A percentile compares a stretch with the other conserved stretches of the same genome.
phyloP scores from a whole-genome alignment of 768 basidiomycete genomes.

The Termitomyces titanicus region DNA sequence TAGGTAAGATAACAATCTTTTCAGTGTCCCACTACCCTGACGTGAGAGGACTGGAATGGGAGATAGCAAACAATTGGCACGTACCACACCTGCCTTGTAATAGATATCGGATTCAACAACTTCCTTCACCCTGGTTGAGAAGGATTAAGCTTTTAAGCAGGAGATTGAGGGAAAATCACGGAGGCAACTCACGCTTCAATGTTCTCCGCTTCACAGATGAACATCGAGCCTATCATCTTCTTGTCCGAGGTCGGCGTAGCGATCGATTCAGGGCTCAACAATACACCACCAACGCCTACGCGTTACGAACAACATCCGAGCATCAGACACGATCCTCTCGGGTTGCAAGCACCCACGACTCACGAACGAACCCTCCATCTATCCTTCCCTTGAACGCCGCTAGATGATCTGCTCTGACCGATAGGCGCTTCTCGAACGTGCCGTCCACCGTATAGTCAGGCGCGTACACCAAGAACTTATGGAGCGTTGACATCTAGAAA shows the following conservation, averaged over 20 bases:
- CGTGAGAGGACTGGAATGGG: neutral
- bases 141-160: neutral
- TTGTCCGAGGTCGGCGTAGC: slow-evolving; percentile 39
- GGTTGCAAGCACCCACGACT: slow-evolving; percentile 18
- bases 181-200: slow-evolving; percentile 38
- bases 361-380: slow-evolving; percentile 47
- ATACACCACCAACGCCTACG: slow-evolving; percentile 55
- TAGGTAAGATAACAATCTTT: slow-evolving; percentile 46
- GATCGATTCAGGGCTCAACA: slow-evolving; percentile 58
- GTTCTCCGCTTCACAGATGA: slow-evolving; percentile 51
- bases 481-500: slow-evolving; percentile 8
- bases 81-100: slow-evolving; percentile 38
- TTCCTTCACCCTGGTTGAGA: slow-evolving; percentile 30
- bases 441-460: slow-evolving; percentile 63
- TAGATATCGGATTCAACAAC: slow-evolving; percentile 39
- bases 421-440: slow-evolving; percentile 51
- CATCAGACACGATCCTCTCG: neutral
- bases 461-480: slow-evolving; percentile 56
- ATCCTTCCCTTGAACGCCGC: slow-evolving; percentile 38
- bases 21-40: slow-evolving; percentile 52
- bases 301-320: neutral
- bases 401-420: slow-evolving; percentile 52
- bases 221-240: slow-evolving; percentile 59
- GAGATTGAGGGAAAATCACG: neutral
- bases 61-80: slow-evolving; percentile 9